Conservation (phyloP, 2,329 filamentous ascomycete species). For the Colletotrichum paranaense region DNA sequence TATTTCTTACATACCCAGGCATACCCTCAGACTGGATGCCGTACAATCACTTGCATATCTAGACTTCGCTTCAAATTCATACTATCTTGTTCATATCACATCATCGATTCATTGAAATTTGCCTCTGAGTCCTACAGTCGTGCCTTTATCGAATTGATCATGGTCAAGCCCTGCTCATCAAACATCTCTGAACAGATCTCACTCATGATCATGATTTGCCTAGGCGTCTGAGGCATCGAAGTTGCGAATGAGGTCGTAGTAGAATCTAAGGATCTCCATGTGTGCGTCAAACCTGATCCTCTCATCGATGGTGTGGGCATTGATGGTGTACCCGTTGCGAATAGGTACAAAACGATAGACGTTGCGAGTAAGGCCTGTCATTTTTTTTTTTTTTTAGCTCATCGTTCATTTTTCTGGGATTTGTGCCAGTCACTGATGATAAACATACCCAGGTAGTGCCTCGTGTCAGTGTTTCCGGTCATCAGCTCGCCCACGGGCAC, state of each 20-base stretch:
- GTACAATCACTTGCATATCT: background rate
- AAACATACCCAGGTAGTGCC: conserved; percentile 27
- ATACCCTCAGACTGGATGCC: background rate
- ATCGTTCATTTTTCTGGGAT: background rate
- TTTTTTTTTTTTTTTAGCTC: background rate
- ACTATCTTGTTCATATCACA: background rate
- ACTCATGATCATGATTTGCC: background rate
- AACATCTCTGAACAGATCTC: background rate
- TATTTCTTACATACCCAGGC: conserved; percentile 6
- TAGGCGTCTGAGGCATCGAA: conserved; percentile 20
- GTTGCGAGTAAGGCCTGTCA: conserved; percentile 14
- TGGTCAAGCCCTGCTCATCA: no score
- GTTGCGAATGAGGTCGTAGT: conserved; percentile 33
- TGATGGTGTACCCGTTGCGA: conserved; percentile 3
- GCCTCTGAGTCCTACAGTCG: no score
- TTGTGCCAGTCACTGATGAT: background rate
- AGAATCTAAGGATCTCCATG: conserved; percentile 29
- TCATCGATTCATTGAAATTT: background rate
- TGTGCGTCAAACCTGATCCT: conserved; percentile 27
- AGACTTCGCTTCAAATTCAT: conserved; percentile 1
- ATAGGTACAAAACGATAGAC: conserved; percentile 30
- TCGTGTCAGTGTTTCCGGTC: conserved; percentile 33
- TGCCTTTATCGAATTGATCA: background rate
- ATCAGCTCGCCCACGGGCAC: conserved; percentile 29
- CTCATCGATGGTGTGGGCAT: conserved; percentile 33